Base-by-base conservation (phyloP, 495 filamentous ascomycete species). In the Penicillium antarcticum region DNA sequence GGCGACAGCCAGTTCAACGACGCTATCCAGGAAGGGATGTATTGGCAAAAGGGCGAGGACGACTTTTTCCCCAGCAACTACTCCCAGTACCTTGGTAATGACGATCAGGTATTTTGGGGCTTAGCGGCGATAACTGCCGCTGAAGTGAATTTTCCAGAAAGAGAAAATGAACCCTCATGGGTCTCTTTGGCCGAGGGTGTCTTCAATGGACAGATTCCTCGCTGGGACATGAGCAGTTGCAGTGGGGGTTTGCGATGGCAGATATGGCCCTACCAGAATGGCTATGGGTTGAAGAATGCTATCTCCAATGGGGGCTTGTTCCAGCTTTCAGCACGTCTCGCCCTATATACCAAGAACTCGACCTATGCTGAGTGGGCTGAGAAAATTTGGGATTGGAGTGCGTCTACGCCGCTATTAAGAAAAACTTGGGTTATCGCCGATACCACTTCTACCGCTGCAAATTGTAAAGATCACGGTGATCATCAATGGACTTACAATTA, bases 191-290 rank as follows among this genome's bases (percentile, higher is more conserved):
- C 72, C 0, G 63, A 71, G 32, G 71, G 66, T 29, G 73, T 74
- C 12, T 88, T 86, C 68, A 86, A 88, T 66, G 72, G 78, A 52
- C 83, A 81, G 51, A 76, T 72, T 8, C 58, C 63, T 1, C 76
- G 87, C 18, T 92, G 88, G 88, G 68, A 90, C 52, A 65, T 68
- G 13, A 47, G 51, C 0, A 76, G 71, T 1, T 95, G 90, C 65
- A 73, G 75, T 41, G 90, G 90, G 13, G 90, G 90, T 0, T 66
- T 94, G 37, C 75, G 83, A 36, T 94, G 90, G 89, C 89, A 92
- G 67, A 85, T 92, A 46, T 88, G 81, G 65, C 72, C 78, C 11
- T 89, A 87, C 66, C 88, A 90, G 68, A 82, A 73, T 23, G 90
- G 90, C 5, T 92, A 85, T 66, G 78, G 80, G 57, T 87, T 85